Evolutionary conservation across 2,329 filamentous ascomycete species (phyloP).

Genomic region (Endoconidiophora laricicola): DNA sequence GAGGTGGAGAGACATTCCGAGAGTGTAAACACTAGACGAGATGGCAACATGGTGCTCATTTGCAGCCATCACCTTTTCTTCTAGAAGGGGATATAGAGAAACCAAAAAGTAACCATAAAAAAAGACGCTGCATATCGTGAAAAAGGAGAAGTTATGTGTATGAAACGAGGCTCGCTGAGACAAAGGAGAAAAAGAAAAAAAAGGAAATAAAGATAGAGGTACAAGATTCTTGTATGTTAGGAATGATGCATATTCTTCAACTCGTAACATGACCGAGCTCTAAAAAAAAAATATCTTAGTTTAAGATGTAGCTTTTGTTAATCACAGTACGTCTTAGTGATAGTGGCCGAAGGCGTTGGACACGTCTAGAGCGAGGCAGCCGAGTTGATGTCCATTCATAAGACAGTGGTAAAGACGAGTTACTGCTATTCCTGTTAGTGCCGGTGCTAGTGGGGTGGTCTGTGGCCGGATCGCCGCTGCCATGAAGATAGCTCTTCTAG

Average conservation of each 20-base stretch:
- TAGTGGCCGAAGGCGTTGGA: too few relatives aligned
- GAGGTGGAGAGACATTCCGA: too few relatives aligned
- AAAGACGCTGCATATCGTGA: neutral
- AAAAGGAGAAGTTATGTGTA: neutral
- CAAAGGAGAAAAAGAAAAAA: constrained; percentile 1
- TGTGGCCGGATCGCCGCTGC: neutral
- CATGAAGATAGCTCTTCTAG: neutral
- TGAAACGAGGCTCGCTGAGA: neutral
- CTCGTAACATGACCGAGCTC: neutral
- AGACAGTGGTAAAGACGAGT: too few relatives aligned
- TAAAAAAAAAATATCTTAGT: neutral
- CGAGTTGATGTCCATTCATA: too few relatives aligned
- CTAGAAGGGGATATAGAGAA: neutral
- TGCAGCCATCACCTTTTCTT: too few relatives aligned
- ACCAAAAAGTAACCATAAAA: constrained; percentile 2
- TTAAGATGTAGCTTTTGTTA: too few relatives aligned
- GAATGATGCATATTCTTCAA: neutral
- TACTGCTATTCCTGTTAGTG: neutral
- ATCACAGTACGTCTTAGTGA: too few relatives aligned
- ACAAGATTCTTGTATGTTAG: neutral
- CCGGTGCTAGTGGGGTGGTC: neutral
- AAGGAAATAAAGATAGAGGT: neutral
- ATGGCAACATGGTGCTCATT: too few relatives aligned
- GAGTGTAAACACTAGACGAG: too few relatives aligned
- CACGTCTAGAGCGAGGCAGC: too few relatives aligned